Percentiles rank a stretch among this genome's conserved stretches.
These are phyloP conservation scores for Globisporangium ultimum DNA, from an alignment of 352 stramenopile species.

Conservation along the genomic window DNA sequence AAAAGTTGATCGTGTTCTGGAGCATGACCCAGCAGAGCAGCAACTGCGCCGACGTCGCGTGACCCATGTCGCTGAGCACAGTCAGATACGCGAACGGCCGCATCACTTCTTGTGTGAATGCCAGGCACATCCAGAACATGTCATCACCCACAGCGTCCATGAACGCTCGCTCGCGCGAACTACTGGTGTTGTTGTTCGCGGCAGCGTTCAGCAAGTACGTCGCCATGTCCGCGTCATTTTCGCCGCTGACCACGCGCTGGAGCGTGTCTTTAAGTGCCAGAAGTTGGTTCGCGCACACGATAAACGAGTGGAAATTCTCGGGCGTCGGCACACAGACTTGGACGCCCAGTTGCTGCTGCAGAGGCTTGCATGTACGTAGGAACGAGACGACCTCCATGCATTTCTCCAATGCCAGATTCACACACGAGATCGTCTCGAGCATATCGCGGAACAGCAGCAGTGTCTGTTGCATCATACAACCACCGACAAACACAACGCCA, in stretches of 20 bases:
- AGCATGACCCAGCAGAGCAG: constrained; percentile 28
- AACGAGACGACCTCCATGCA: constrained; percentile 20
- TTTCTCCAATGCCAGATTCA: constrained; percentile 16
- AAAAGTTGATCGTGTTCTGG: constrained; percentile 11
- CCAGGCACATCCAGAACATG: constrained; percentile 23
- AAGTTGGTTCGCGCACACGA: constrained; percentile 17
- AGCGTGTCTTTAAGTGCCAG: constrained; percentile 12
- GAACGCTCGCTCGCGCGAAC: constrained; percentile 1
- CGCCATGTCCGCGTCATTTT: background rate
- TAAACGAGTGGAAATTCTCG: constrained; percentile 19
- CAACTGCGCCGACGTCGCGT: constrained; percentile 25
- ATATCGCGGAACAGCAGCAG: constrained; percentile 19
- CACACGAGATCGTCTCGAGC: constrained; percentile 17
- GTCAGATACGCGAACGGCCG: constrained; percentile 22
- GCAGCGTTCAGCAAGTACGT: background rate
- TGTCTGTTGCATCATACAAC: constrained; percentile 35
- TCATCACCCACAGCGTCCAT: constrained; percentile 10
- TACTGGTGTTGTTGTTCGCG: background rate
- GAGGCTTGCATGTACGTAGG: constrained; percentile 3
- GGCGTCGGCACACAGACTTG: constrained; percentile 2
- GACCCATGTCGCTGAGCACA: constrained; percentile 24
- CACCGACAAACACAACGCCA: constrained; percentile 10
- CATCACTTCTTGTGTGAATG: constrained; percentile 15
- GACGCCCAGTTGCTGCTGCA: background rate
- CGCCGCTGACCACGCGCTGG: constrained; percentile 1